These are phyloP conservation scores for Plantago elongata DNA, from an alignment of 257 asterid species.

Conservation along the genomic window DNA sequence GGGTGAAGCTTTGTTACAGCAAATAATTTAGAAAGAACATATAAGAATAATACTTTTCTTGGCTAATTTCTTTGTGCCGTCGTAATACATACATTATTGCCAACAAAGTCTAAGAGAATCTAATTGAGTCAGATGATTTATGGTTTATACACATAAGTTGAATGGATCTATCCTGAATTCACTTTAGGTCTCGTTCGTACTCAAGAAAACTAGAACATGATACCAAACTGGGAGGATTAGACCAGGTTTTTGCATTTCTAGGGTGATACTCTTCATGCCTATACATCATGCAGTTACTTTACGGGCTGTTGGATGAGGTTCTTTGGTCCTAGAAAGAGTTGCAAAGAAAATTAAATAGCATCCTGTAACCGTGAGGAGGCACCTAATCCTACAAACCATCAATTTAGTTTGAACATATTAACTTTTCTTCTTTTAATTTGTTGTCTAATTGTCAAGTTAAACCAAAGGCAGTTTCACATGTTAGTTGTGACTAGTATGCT, in stretches of 20 bases:
- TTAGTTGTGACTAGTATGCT: too few relatives aligned
- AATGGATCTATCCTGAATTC: constrained; percentile 11
- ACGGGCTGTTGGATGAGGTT: too few relatives aligned
- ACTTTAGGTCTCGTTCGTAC: neutral
- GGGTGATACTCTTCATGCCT: constrained; percentile 3
- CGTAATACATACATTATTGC: constrained; percentile 13
- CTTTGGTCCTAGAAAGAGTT: too few relatives aligned
- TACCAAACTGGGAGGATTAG: neutral
- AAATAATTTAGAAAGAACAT: neutral
- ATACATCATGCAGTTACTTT: too few relatives aligned
- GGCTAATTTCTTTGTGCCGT: neutral
- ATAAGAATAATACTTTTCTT: neutral
- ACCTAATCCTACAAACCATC: too few relatives aligned
- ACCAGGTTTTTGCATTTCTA: neutral
- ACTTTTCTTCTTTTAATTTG: too few relatives aligned
- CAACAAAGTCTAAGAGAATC: constrained; percentile 8
- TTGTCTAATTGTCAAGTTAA: too few relatives aligned
- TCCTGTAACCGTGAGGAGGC: too few relatives aligned
- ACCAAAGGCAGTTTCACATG: too few relatives aligned
- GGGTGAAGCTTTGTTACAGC: neutral
- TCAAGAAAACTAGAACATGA: constrained; percentile 10
- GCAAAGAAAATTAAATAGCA: too few relatives aligned
- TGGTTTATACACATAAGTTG: neutral
- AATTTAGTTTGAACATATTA: too few relatives aligned
- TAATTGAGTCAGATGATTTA: constrained; percentile 10